Conservation (phyloP, 192 early-diverging fungal species). For the Rhizophagus sp. region DNA sequence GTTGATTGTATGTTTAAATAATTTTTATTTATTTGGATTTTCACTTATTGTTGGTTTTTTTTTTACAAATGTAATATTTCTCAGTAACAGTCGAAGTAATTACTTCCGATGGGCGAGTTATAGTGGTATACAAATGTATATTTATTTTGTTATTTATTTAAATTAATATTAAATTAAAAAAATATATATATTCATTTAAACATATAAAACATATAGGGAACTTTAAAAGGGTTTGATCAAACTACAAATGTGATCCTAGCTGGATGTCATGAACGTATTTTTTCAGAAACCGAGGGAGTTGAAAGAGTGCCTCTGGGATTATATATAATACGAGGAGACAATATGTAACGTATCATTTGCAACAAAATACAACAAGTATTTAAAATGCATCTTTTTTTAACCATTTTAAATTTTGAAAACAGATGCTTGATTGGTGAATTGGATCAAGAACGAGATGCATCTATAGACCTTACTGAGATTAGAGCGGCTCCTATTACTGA, state of each 20-base stretch:
- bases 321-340: slow-evolving; percentile 59
- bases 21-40: neutral
- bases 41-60: neutral
- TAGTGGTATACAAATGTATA: slow-evolving; percentile 34
- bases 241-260: slow-evolving; percentile 54
- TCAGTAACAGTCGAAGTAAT: slow-evolving; percentile 34
- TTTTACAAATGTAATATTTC: neutral
- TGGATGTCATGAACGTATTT: slow-evolving; percentile 54
- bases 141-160: neutral
- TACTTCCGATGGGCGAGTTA: slow-evolving; percentile 45
- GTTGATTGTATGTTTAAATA: slow-evolving; percentile 28
- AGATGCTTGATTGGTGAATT: slow-evolving; percentile 43
- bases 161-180: neutral
- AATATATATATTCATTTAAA: neutral
- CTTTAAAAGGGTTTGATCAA: slow-evolving; percentile 56
- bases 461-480: slow-evolving; percentile 37
- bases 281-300: slow-evolving; percentile 46
- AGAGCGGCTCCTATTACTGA: slow-evolving; percentile 36
- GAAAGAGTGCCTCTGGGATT: slow-evolving; percentile 52
- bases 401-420: slow-evolving; percentile 3
- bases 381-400: neutral
- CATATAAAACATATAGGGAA: slow-evolving; percentile 53
- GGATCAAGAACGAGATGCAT: slow-evolving; percentile 39
- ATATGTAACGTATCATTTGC: slow-evolving; percentile 33
- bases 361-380: neutral